A percentile compares a stretch with the other conserved stretches of the same genome.
Conservation (phyloP, 768 basidiomycete genomes). For the Mycena vulgaris region DNA sequence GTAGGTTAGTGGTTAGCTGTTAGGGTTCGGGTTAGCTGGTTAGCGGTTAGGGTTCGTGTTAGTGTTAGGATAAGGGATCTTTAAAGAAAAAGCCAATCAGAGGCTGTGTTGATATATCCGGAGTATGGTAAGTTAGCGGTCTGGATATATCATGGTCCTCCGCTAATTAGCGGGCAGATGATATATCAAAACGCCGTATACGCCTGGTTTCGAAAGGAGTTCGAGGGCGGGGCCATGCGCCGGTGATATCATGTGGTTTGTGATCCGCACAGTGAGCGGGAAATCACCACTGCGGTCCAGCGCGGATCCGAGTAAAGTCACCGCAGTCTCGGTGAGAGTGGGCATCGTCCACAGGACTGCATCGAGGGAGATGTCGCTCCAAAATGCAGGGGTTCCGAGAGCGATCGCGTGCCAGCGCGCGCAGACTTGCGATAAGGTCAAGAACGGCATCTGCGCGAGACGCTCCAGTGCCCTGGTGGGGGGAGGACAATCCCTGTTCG, state of each 20-base stretch:
- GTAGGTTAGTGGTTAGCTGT: too few species aligned
- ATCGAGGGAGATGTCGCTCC: neutral
- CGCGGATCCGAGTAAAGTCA: neutral
- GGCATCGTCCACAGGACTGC: neutral
- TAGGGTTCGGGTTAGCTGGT: too few species aligned
- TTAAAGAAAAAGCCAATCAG: too few species aligned
- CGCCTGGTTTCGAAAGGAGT: too few species aligned
- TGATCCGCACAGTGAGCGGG: neutral
- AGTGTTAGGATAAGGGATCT: too few species aligned
- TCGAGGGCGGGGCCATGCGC: neutral
- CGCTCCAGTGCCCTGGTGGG: neutral
- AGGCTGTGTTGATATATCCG: too few species aligned
- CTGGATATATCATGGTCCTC: too few species aligned
- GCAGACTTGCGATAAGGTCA: neutral
- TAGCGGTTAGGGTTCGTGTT: too few species aligned
- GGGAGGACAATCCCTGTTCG: neutral
- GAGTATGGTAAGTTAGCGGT: too few species aligned
- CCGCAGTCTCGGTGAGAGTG: neutral
- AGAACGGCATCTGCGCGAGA: neutral
- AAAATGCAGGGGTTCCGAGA: neutral
- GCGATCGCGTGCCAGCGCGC: slow-evolving; percentile 1
- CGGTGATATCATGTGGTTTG: neutral
- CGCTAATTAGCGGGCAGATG: too few species aligned
- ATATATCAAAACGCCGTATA: too few species aligned
- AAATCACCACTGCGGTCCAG: neutral